Conservation (phyloP, 495 filamentous ascomycete species). For the Extremus antarcticus region DNA sequence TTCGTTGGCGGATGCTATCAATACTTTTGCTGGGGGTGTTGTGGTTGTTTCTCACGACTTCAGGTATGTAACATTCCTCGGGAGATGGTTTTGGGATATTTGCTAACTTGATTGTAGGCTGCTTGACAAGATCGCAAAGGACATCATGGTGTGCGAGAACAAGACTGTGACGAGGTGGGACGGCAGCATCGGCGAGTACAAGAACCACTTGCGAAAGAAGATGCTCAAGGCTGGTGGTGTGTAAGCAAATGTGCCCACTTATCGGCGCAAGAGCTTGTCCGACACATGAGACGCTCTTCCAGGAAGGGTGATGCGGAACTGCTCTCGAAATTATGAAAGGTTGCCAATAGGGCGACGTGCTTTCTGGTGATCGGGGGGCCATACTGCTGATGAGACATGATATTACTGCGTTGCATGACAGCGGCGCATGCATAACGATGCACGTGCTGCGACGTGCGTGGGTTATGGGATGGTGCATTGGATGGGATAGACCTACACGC, state of each 20-base stretch:
- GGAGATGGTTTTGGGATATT: not conserved
- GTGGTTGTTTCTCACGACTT: slow-evolving; percentile 98
- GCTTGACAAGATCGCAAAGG: slow-evolving; percentile 98
- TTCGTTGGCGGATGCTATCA: slow-evolving; percentile 93
- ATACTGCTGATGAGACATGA: not conserved
- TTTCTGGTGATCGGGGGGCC: too few species aligned
- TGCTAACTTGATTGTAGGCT: slow-evolving; percentile 45
- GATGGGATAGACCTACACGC: slow-evolving; percentile 11
- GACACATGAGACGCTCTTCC: too few species aligned
- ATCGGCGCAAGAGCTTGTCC: too few species aligned
- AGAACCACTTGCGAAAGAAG: slow-evolving; percentile 98
- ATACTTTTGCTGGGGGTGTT: slow-evolving; percentile 89
- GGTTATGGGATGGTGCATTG: slow-evolving; percentile 1
- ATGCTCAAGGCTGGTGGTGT: slow-evolving; percentile 62
- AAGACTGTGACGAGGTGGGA: slow-evolving; percentile 83
- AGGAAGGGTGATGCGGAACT: too few species aligned
- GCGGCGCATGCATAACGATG: too few species aligned
- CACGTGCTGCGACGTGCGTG: not conserved
- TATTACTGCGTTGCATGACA: not conserved
- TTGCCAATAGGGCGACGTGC: too few species aligned
- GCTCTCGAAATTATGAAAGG: too few species aligned
- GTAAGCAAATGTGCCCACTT: slow-evolving; percentile 32
- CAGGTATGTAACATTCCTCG: slow-evolving; percentile 50
- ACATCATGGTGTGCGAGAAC: slow-evolving; percentile 98
- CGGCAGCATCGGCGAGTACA: slow-evolving; percentile 84